These are phyloP conservation scores for Kingdonia uniflora DNA, from an alignment of 164 flowering plant species.

Conservation along the genomic window DNA sequence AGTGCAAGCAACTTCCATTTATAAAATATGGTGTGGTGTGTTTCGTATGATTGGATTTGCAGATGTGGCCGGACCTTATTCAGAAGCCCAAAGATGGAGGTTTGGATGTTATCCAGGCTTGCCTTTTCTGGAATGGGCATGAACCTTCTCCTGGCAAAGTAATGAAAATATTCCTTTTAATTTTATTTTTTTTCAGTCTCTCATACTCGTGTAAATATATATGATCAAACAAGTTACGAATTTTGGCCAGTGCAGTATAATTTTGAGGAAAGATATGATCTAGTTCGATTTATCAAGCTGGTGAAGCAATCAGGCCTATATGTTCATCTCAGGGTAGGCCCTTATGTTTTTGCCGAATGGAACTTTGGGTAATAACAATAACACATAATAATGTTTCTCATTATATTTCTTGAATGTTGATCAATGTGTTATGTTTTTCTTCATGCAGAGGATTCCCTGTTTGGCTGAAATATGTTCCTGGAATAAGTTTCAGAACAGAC, in stretches of 20 bases:
- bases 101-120: constrained; percentile 83
- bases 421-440: constrained; percentile 1
- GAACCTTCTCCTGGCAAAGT: constrained; percentile 82
- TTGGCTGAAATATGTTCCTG: constrained; percentile 81
- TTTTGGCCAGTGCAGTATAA: constrained; percentile 37
- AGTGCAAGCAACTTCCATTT: too few species aligned
- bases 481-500: constrained; percentile 73
- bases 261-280: constrained; percentile 80
- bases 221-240: background rate
- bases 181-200: too few species aligned
- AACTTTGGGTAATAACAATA: constrained; percentile 73
- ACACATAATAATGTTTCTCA: background rate
- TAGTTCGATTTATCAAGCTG: constrained; percentile 74
- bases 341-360: constrained; percentile 98
- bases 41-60: constrained; percentile 5
- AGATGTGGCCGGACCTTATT: constrained; percentile 99
- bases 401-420: constrained; percentile 1
- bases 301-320: constrained; percentile 79
- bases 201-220: background rate
- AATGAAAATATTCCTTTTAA: constrained; percentile 11
- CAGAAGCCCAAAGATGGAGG: constrained; percentile 94
- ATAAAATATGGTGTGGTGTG: too few species aligned
- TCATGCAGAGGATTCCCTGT: constrained; percentile 84
- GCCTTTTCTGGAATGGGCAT: constrained; percentile 96
- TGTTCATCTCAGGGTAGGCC: constrained; percentile 88